These are phyloP conservation scores for Petunia hybrid DNA, from an alignment of 305 asterid genomes.

Conservation along the genomic window DNA sequence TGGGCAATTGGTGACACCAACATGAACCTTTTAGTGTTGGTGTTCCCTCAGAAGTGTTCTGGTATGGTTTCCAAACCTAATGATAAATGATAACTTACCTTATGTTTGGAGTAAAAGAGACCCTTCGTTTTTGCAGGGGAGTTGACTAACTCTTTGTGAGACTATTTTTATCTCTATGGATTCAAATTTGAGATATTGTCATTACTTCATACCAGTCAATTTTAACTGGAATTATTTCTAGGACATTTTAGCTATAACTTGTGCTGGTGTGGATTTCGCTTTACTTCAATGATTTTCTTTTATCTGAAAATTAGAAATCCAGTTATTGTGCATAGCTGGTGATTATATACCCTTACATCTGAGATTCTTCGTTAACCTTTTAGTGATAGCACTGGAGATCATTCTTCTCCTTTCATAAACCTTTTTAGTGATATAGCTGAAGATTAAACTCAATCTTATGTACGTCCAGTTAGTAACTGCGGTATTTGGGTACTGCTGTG, in stretches of 20 bases:
- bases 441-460: not conserved
- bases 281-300: not conserved
- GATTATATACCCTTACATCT: not conserved
- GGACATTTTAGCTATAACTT: not conserved
- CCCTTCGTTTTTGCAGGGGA: too few species aligned
- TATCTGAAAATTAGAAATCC: not conserved
- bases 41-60: too few species aligned
- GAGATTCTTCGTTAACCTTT: not conserved
- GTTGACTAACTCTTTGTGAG: too few species aligned
- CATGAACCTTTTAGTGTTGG: too few species aligned
- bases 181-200: not conserved
- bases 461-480: not conserved
- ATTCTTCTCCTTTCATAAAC: not conserved
- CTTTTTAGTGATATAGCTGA: not conserved
- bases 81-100: too few species aligned
- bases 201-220: not conserved
- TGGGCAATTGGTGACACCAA: too few species aligned
- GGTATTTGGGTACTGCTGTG: not conserved
- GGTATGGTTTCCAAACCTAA: too few species aligned
- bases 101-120: too few species aligned
- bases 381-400: not conserved
- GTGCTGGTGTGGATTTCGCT: not conserved
- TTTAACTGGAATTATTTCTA: not conserved
- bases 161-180: not conserved
- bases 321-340: not conserved